A percentile compares a stretch with the other conserved stretches of the same genome.
phyloP scores from a whole-genome alignment of 176 grass and related monocot genomes.

The Rhynchospora breviuscula region DNA sequence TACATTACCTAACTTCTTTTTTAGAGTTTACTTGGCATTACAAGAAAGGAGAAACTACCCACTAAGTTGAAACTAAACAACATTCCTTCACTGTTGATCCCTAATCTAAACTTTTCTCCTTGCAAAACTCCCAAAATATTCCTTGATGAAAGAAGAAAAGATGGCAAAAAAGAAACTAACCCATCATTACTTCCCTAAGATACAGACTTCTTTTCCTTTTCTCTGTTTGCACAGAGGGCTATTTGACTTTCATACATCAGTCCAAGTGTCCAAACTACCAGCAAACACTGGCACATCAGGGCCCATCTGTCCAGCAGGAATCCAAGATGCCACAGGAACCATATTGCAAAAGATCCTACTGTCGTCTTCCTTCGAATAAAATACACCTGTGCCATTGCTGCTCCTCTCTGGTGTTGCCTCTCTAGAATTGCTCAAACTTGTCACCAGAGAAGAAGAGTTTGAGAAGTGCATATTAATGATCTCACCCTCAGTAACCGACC shows the following conservation, averaged over 20 bases:
- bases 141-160: background rate
- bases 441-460: constrained; percentile 65
- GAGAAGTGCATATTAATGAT: constrained; percentile 43
- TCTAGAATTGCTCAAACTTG: constrained; percentile 64
- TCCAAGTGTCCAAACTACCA: constrained; percentile 35
- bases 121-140: background rate
- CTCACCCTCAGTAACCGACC: constrained; percentile 18
- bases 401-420: constrained; percentile 59
- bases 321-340: constrained; percentile 31
- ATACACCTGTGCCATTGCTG: background rate
- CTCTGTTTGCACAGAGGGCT: background rate
- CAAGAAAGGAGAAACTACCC: background rate
- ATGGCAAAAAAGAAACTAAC: constrained; percentile 10
- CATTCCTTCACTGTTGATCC: constrained; percentile 1
- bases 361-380: background rate
- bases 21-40: constrained; percentile 5
- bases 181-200: constrained; percentile 15
- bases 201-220: constrained; percentile 8
- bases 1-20: constrained; percentile 10
- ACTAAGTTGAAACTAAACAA: background rate
- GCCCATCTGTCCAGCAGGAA: constrained; percentile 36
- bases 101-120: constrained; percentile 3
- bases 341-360: constrained; percentile 21
- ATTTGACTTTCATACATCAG: constrained; percentile 38
- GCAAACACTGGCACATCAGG: constrained; percentile 65